Conservation (phyloP, 805 yeast species). For the Naumovozyma baii region DNA sequence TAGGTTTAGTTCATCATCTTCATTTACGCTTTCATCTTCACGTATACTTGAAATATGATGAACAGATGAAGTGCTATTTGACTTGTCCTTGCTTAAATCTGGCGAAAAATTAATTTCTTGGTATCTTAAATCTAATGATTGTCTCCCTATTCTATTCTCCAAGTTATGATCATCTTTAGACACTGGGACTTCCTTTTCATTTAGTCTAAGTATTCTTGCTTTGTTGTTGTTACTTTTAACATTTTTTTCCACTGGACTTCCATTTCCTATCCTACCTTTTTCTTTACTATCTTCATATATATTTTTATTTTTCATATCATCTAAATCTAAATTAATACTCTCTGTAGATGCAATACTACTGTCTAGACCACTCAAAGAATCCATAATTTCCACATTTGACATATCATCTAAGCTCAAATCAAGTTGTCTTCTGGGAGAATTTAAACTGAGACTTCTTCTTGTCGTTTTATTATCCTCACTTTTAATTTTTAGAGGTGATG, state of each 20-base stretch:
- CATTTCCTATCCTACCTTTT: neutral
- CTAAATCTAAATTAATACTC: conserved; percentile 22
- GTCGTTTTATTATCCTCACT: neutral
- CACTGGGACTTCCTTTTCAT: neutral
- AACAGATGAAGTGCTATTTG: neutral
- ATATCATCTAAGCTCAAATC: conserved; percentile 1
- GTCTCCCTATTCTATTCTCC: conserved; percentile 3
- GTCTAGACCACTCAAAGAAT: neutral
- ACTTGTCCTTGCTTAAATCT: neutral
- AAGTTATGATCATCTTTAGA: neutral
- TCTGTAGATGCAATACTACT: conserved; percentile 21
- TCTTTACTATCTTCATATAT: no score
- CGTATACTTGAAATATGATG: neutral
- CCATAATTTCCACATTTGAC: neutral
- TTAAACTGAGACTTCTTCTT: conserved; percentile 3
- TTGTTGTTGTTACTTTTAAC: neutral
- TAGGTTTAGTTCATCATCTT: neutral
- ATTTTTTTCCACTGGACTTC: neutral
- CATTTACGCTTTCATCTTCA: neutral
- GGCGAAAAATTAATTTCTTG: conserved; percentile 17
- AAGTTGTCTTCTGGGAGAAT: neutral
- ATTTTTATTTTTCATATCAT: conserved; percentile 11
- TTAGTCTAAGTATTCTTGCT: neutral
- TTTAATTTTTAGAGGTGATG: neutral
- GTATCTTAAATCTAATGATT: conserved; percentile 23